phyloP scores from a whole-genome alignment of 768 basidiomycete species.

The Auricularia sp. region DNA sequence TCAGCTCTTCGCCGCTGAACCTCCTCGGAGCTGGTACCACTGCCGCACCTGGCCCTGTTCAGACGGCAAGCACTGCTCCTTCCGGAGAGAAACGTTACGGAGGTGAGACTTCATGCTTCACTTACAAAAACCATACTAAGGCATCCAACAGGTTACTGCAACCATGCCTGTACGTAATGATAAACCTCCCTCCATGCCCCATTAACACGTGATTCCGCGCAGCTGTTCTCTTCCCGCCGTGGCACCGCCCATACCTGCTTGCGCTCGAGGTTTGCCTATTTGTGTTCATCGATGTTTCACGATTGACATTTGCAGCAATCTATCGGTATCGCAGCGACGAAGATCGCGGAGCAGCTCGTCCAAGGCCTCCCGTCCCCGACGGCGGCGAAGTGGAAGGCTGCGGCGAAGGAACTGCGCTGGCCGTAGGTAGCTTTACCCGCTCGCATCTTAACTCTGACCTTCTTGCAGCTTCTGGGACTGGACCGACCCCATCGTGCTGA shows the following conservation, averaged over 20 bases:
- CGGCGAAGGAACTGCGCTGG: slow-evolving; percentile 3
- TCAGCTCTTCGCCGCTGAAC: not conserved
- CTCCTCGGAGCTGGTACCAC: no score
- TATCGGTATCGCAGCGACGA: not conserved
- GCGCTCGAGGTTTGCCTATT: not conserved
- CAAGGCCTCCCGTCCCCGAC: slow-evolving; percentile 1
- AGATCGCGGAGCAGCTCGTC: slow-evolving; percentile 4
- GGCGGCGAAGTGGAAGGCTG: not conserved
- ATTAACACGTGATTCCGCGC: not conserved
- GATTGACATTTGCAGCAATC: not conserved
- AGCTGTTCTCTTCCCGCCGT: not conserved
- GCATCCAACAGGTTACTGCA: not conserved
- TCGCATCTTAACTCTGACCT: not conserved
- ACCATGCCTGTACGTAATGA: not conserved
- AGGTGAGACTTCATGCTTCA: not conserved
- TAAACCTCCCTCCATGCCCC: not conserved
- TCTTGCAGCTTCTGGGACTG: slow-evolving; percentile 4
- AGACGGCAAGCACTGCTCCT: not conserved
- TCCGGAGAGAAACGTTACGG: not conserved
- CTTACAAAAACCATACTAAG: not conserved
- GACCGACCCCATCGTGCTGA: not conserved
- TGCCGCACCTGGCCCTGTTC: not conserved
- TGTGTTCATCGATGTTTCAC: not conserved
- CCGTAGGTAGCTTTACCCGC: not conserved
- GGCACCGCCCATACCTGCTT: slow-evolving; percentile 1